Evolutionary conservation across 2,329 filamentous ascomycete species (phyloP), one percentile per base, ranked within the genome.

Genomic region (Scedosporium aurantiacum): DNA sequence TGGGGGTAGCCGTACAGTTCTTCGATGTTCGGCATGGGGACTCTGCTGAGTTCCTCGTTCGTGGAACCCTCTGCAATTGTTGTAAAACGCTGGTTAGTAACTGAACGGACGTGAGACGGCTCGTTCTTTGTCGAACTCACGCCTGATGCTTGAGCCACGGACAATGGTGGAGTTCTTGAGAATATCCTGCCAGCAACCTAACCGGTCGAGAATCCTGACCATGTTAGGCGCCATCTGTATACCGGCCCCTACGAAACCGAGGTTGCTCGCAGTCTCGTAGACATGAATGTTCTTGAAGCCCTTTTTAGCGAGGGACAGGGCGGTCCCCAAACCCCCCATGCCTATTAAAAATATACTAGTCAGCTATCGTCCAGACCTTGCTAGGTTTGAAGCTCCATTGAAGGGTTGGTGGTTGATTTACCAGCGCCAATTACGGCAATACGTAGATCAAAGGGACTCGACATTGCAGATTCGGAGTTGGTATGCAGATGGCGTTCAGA

Each of bases 211-310:
- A 7, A 94, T 88, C 2, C 88, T 82, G 3, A 86, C 85, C 81
- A 93, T 88, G 66, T 94, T 95, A 0, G 90, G 90, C 0, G 90
- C 88, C 62, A 93, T 79, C 70, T 95, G 90, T 65, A 94, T 93
- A 4, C 90, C 90, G 1, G 90, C 90, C 25, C 90, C 90, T 1
- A 93, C 89, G 67, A 93, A 93, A 4, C 89, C 89, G 3, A 93
- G 79, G 65, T 84, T 82, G 4, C 86, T 82, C 0, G 89, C 89
- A 41, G 80, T 82, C 70, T 93, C 90, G 70, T 85, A 93, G 58
- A 93, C 83, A 61, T 87, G 78, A 68, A 93, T 86, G 62, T 88
- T 76, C 65, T 78, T 82, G 73, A 93, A 92, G 6, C 89, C 90
- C 67, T 86, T 84, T 73, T 88, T 88, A 47, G 89, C 88, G 41